Conservation (phyloP, 2,329 filamentous ascomycete species). For the Lojkania enalia region DNA sequence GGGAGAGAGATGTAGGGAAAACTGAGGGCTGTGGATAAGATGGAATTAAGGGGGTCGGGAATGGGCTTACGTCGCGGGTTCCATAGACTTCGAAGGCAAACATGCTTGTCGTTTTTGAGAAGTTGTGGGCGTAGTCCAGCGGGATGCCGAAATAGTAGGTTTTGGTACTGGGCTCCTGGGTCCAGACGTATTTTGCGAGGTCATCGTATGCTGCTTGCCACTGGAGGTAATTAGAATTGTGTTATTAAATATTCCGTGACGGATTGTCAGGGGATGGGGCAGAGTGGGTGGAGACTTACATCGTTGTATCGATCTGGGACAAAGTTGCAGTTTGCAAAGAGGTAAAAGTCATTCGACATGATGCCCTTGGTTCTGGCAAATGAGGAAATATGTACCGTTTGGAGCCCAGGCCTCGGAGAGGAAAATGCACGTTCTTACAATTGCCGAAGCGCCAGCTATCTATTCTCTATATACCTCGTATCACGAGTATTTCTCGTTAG, state of each 20-base stretch:
- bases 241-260: too few species aligned
- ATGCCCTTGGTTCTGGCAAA: neutral
- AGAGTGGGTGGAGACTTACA: slow-evolving; percentile 18
- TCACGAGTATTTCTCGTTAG: too few species aligned
- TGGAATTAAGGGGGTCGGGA: neutral
- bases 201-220: slow-evolving; percentile 49
- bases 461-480: too few species aligned
- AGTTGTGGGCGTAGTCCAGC: slow-evolving; percentile 37
- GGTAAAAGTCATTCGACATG: slow-evolving; percentile 25
- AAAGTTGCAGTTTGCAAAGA: slow-evolving; percentile 44
- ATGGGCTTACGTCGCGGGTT: slow-evolving; percentile 18
- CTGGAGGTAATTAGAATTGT: slow-evolving; percentile 20
- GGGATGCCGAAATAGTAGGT: slow-evolving; percentile 52
- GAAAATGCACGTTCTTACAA: too few species aligned
- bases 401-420: too few species aligned
- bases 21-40: neutral
- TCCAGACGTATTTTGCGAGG: slow-evolving; percentile 43
- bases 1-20: neutral
- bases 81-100: slow-evolving; percentile 45
- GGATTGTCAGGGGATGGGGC: neutral
- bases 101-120: slow-evolving; percentile 37
- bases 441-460: too few species aligned
- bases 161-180: slow-evolving; percentile 42
- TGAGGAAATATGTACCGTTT: too few species aligned
- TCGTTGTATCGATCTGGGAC: slow-evolving; percentile 42